phyloP scores from a whole-genome alignment of 2,329 filamentous ascomycete species.

The Penicillium sp. region DNA sequence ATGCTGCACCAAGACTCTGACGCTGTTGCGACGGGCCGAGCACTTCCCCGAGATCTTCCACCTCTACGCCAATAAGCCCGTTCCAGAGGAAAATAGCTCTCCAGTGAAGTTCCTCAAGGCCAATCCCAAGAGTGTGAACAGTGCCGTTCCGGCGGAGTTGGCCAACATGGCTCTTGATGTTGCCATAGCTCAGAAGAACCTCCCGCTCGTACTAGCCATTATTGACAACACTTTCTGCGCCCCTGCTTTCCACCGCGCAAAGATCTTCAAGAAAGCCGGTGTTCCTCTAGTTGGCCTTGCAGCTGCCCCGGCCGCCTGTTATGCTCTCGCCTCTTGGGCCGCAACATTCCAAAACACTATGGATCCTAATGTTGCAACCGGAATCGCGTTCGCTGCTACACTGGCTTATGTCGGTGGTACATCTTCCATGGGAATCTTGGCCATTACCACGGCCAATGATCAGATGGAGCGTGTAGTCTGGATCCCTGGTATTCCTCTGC shows the following conservation, averaged over 20 bases:
- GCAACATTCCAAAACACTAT: slow-evolving; percentile 70
- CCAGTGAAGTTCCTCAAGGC: slow-evolving; percentile 60
- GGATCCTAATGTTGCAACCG: slow-evolving; percentile 71
- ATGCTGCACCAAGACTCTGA: slow-evolving; percentile 74
- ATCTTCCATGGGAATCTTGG: slow-evolving; percentile 76
- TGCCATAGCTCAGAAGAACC: slow-evolving; percentile 75
- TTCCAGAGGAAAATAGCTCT: slow-evolving; percentile 61
- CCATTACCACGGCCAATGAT: slow-evolving; percentile 83
- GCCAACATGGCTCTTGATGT: slow-evolving; percentile 73
- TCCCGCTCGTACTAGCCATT: slow-evolving; percentile 74
- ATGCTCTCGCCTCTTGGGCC: slow-evolving; percentile 67
- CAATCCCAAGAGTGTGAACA: slow-evolving; percentile 67
- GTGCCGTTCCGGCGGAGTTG: slow-evolving; percentile 68
- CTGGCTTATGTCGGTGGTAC: slow-evolving; percentile 81
- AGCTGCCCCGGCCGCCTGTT: slow-evolving; percentile 47
- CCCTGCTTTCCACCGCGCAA: slow-evolving; percentile 44
- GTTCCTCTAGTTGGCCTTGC: slow-evolving; percentile 42
- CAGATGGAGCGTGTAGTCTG: slow-evolving; percentile 94
- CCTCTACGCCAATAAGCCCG: slow-evolving; percentile 80
- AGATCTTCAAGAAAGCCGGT: slow-evolving; percentile 44
- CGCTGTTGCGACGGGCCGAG: slow-evolving; percentile 68
- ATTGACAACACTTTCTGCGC: slow-evolving; percentile 61
- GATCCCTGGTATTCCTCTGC: slow-evolving; percentile 75
- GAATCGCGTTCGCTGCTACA: slow-evolving; percentile 75
- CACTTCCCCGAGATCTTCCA: slow-evolving; percentile 76